Evolutionary conservation across 2,329 filamentous ascomycete genomes (phyloP), one percentile per base, ranked within the genome.

Genomic region (Paraphaeosphaeria minitans): DNA sequence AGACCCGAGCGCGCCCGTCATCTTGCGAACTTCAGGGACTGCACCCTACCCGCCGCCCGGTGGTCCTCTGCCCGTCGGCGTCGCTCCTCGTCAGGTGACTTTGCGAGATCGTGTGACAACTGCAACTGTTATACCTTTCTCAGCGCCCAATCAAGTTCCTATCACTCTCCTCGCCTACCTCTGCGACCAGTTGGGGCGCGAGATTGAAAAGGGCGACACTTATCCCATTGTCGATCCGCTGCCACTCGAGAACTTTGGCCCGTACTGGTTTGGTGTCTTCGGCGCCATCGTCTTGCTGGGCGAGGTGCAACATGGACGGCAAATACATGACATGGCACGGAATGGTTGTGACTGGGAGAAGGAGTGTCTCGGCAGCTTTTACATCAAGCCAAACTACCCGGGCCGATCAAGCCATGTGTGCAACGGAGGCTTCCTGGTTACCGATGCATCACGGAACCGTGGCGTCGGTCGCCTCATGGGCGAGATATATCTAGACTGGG

Each of bases 331-430:
- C 16, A 81, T 82, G 79, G 79, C 80, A 53, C 70, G 74, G 24
- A 66, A 72, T 4, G 78, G 78, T 50, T 74, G 72, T 64, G 90
- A 94, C 77, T 96, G 93, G 92, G 85, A 87, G 64, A 88, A 88
- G 71, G 84, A 90, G 69, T 96, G 92, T 69, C 81, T 97, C 45
- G 93, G 93, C 57, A 96, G 91, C 79, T 96, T 96, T 79, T 96
- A 95, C 79, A 91, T 96, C 82, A 93, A 95, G 80, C 92, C 93
- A 49, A 96, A 97, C 77, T 97, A 96, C 75, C 92, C 93, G 0
- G 93, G 93, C 49, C 85, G 93, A 58, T 95, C 91, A 79, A 95
- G 90, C 77, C 93, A 97, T 80, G 87, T 96, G 52, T 96, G 92
- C 81, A 86, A 90, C 84, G 79, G 78, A n/a, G 80, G 79, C 6